Percentiles rank a stretch among this genome's conserved stretches.
Conservation (phyloP, 1,139 yeast genomes). For the Debaryomyces coudertii region DNA sequence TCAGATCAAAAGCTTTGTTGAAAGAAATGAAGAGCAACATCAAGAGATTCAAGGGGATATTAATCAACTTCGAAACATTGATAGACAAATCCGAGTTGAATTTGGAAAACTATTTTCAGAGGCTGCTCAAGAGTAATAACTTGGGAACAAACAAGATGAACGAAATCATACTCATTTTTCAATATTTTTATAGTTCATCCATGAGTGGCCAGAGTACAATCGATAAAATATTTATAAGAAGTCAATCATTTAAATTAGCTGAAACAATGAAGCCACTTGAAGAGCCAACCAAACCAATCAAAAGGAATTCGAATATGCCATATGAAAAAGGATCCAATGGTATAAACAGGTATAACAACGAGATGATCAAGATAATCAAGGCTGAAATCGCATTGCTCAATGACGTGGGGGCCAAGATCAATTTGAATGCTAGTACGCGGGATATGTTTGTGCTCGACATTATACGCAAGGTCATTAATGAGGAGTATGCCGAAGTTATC, state of each 20-base stretch:
- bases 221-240: conserved; percentile 47
- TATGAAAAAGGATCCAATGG: conserved; percentile 69
- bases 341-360: conserved; percentile 56
- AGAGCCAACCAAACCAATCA: conserved; percentile 39
- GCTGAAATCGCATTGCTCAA: conserved; percentile 47
- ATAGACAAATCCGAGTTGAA: conserved; percentile 51
- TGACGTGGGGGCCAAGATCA: conserved; percentile 27
- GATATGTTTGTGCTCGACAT: conserved; percentile 24
- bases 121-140: conserved; percentile 18
- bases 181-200: conserved; percentile 40
- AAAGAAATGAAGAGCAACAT: conserved; percentile 42
- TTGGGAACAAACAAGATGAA: conserved; percentile 17
- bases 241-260: conserved; percentile 48
- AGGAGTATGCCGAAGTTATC: conserved; percentile 23
- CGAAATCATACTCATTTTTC: conserved; percentile 38
- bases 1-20: conserved; percentile 36
- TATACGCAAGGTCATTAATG: conserved; percentile 27
- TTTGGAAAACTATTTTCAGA: conserved; percentile 38
- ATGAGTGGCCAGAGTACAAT: conserved; percentile 29
- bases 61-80: conserved; percentile 48
- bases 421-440: conserved; percentile 18
- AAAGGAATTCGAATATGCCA: conserved; percentile 43
- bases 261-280: conserved; percentile 42
- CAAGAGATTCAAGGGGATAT: conserved; percentile 52
- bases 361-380: conserved; percentile 51